These are phyloP conservation scores for Scutellaria minor DNA, from an alignment of 257 asterid genomes.

Conservation along the genomic window DNA sequence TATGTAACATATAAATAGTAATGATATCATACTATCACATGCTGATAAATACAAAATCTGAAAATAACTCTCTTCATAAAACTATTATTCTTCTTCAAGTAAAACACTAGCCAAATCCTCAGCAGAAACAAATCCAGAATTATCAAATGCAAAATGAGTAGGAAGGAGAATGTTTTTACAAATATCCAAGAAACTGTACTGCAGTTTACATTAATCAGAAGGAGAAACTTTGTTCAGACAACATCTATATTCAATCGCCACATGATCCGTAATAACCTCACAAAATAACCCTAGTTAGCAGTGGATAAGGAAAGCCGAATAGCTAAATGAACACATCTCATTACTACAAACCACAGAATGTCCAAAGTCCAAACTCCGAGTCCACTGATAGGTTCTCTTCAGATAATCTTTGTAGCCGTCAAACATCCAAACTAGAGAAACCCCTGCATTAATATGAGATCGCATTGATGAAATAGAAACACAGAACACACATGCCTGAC, in stretches of 20 bases:
- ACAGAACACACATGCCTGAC: neutral
- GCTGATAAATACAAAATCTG: too few species aligned
- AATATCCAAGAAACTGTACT: slow-evolving; percentile 26
- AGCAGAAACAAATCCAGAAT: neutral
- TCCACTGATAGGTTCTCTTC: slow-evolving; percentile 18
- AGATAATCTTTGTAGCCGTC: slow-evolving; percentile 30
- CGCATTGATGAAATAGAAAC: slow-evolving; percentile 3
- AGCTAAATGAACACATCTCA: slow-evolving; percentile 32
- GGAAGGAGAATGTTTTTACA: neutral
- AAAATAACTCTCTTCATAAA: too few species aligned
- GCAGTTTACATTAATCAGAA: slow-evolving; percentile 29
- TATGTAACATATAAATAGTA: too few species aligned
- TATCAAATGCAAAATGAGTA: neutral
- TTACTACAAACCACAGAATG: slow-evolving; percentile 33
- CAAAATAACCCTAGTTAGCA: slow-evolving; percentile 31
- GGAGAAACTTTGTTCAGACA: slow-evolving; percentile 19
- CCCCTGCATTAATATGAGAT: slow-evolving; percentile 34
- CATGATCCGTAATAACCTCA: slow-evolving; percentile 22
- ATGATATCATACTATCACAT: too few species aligned
- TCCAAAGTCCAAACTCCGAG: slow-evolving; percentile 13
- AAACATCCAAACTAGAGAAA: slow-evolving; percentile 27
- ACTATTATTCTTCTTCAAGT: too few species aligned
- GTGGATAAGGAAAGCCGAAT: slow-evolving; percentile 26
- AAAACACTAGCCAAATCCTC: too few species aligned
- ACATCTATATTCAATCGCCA: slow-evolving; percentile 25